Base-by-base conservation (phyloP, 2,329 filamentous ascomycete species). In the Fusarium xyrophilum region DNA sequence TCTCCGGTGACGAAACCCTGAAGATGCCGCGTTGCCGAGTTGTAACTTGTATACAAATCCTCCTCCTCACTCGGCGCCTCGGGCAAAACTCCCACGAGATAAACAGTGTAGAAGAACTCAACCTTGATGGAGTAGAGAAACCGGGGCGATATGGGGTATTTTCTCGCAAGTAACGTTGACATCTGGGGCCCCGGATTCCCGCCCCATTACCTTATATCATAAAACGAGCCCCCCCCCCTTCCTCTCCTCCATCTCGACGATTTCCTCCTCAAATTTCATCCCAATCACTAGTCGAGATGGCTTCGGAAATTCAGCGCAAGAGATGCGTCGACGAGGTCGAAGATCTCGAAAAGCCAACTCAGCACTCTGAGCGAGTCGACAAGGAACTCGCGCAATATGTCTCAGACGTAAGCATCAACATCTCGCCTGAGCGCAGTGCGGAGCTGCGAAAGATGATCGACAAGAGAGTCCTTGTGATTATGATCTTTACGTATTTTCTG, bases 401-500 rank as follows among this genome's bases (percentile, higher is more conserved):
- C 30, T 83, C 83, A 23, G 83, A 84, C 23, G 82, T 76, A 21
- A 81, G 80, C 9, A 79, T 92, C 51, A 79, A 85, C 4, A 88
- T 93, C 72, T 82, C 84, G 6, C 79, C 82, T 2, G 87, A 85
- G 60, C 87, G 90, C 56, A 89, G 87, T 76, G 82, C 78, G 39
- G 81, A 89, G 32, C 82, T 93, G 54, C 88, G 86, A 66, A 83
- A 78, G 53, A 81, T 88, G 80, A 91, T 93, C 68, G 89, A 93
- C 77, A 84, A 82, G 65, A 85, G 90, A 33, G 85, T 93, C 5
- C 79, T 94, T 43, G 78, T 84, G 4, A 82, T 93, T 75, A 93
- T 93, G 91, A 84, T 93, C 60, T 77, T 85, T 48, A 92, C 90
- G 1, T 93, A 93, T 77, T 92, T 93, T 74, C 78, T 93, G 25